Base-by-base conservation (phyloP, 1,284 basidiomycete species). In the Ustilago shanxiensis region DNA sequence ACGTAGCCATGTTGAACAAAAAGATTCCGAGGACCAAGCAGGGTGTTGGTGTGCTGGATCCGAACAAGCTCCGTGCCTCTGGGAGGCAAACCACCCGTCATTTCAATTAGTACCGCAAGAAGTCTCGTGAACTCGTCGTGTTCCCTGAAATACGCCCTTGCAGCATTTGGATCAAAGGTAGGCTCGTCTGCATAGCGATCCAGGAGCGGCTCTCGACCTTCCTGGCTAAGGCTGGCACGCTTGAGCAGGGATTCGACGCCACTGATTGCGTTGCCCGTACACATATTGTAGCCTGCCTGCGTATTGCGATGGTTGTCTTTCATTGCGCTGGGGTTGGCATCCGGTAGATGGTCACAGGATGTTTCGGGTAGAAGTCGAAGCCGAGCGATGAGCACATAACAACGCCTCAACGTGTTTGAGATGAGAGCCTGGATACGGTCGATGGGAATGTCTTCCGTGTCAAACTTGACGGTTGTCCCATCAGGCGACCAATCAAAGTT, bases 51-150 rank as follows among this genome's bases (percentile, higher is more conserved):
- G 50, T 51, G 18, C 50, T 51, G 50, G 26, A 51, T 9, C 50
- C 31, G 50, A 9, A 51, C 13, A 24, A 51, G 50, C 50, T 51
- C 50, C 31, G 50, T 29, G 16, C 50, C 50, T 51, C 50, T 51
- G 29, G 50, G 26, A 9, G 50, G 50, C 26, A 51, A 16, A 11
- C 50, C 28, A 31, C 50, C n/a, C 11, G 5, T 31, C 11, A 51
- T 24, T 26, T 51, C 50, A 51, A 51, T 51, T 24, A 51, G 50
- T 13, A 51, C 50, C 3, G 50, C 28, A 4, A 51, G 14, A 3
- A 51, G 28, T 26, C 31, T 51, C 26, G 50, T 51, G 50, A 29
- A 51, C 50, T 51, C 26, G n/a, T 51, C 16, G 28, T 51, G 50
- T 7, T 16, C 3, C 6, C 10, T 10, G 18, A 51, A 51, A 26